phyloP scores from a whole-genome alignment of 371 early-diverging fungal genomes.

The Conidiobolus incongruus region DNA sequence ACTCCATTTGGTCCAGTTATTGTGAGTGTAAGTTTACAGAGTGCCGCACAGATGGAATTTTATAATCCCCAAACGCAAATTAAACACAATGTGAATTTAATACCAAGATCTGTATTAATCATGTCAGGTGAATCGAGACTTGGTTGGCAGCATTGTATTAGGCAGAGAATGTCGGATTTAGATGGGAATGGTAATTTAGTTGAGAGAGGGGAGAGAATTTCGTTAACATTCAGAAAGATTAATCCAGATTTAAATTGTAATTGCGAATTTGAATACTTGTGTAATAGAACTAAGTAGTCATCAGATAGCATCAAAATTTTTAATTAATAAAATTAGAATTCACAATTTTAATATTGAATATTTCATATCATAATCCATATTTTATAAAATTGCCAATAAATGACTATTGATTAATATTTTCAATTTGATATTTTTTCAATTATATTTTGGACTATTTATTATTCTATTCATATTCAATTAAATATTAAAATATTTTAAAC shows the following conservation, averaged over 20 bases:
- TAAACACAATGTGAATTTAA: constrained; percentile 2
- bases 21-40: constrained; percentile 5
- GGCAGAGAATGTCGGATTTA: constrained; percentile 6
- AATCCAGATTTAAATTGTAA: constrained; percentile 3
- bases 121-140: constrained; percentile 5
- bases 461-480: too few species aligned
- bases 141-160: constrained; percentile 8
- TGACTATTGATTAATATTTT: too few species aligned
- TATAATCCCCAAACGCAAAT: constrained; percentile 1
- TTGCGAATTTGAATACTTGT: constrained; percentile 6
- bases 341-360: too few species aligned
- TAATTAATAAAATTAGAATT: too few species aligned
- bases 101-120: constrained; percentile 6
- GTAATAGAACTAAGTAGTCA: constrained; percentile 5
- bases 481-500: too few species aligned
- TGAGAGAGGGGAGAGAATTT: constrained; percentile 6
- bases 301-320: too few species aligned
- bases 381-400: too few species aligned
- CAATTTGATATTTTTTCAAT: too few species aligned
- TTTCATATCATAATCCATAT: too few species aligned
- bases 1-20: constrained; percentile 6
- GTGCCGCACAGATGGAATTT: constrained; percentile 7
- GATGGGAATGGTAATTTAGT: constrained; percentile 6
- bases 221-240: constrained; percentile 7
- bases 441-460: too few species aligned